Conservation (phyloP, 2,329 filamentous ascomycete species). For the Fusarium palustre region DNA sequence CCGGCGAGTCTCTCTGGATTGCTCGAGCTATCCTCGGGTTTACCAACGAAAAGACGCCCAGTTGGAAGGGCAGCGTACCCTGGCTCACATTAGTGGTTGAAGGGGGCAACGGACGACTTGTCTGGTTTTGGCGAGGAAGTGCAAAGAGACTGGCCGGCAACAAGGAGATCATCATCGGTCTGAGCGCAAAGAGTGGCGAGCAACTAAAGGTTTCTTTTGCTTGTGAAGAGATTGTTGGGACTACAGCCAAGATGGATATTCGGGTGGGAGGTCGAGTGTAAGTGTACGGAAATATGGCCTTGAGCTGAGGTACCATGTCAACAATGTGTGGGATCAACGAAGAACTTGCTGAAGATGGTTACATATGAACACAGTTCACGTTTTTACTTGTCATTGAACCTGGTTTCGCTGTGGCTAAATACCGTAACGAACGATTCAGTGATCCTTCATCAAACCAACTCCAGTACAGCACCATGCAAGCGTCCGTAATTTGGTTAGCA, state of each 20-base stretch:
- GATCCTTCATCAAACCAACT: neutral
- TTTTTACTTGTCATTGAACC: neutral
- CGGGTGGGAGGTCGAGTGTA: slow-evolving; percentile 19
- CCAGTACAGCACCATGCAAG: neutral
- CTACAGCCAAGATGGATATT: slow-evolving; percentile 53
- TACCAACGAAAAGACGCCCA: slow-evolving; percentile 70
- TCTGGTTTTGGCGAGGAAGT: slow-evolving; percentile 75
- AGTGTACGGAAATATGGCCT: neutral
- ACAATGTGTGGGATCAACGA: neutral
- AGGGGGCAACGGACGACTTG: slow-evolving; percentile 61
- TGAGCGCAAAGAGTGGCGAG: slow-evolving; percentile 64
- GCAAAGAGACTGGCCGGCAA: slow-evolving; percentile 72
- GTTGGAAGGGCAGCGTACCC: slow-evolving; percentile 73
- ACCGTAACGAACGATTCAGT: neutral
- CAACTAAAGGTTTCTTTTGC: slow-evolving; percentile 76
- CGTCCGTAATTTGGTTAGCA: slow-evolving; percentile 4
- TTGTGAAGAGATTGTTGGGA: slow-evolving; percentile 86
- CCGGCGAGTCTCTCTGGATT: slow-evolving; percentile 45
- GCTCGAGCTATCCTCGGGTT: slow-evolving; percentile 78
- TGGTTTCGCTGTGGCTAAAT: neutral
- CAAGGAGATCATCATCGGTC: slow-evolving; percentile 66
- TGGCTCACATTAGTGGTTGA: slow-evolving; percentile 81
- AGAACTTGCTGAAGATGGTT: slow-evolving; percentile 6
- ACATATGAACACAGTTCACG: neutral
- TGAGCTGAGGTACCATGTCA: neutral